These are phyloP conservation scores for Tolypocladium ovalisporum DNA, from an alignment of 2,329 filamentous ascomycete genomes.

Conservation along the genomic window DNA sequence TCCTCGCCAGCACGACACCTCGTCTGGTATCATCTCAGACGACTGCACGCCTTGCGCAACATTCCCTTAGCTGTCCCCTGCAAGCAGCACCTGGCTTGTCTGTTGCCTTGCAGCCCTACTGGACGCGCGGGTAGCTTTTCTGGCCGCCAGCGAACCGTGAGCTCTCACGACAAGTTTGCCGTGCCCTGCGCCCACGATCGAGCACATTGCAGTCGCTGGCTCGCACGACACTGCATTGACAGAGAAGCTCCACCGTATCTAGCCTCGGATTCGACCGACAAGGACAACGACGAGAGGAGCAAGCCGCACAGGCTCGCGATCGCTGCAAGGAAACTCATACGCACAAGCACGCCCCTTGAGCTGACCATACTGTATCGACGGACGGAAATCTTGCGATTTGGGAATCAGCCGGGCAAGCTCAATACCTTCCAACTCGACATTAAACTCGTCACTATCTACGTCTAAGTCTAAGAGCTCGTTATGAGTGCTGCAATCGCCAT, in stretches of 20 bases:
- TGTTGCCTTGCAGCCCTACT: not conserved
- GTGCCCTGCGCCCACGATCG: not conserved
- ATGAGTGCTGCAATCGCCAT: slow-evolving; percentile 61
- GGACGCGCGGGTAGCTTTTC: not conserved
- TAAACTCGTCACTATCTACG: not conserved
- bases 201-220: not conserved
- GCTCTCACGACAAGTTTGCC: not conserved
- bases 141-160: not conserved
- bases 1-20: not conserved
- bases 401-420: not conserved
- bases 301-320: not conserved
- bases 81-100: not conserved
- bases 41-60: not conserved
- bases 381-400: not conserved
- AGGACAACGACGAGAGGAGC: not conserved
- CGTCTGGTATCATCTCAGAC: not conserved
- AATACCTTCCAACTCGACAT: not conserved
- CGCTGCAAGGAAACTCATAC: not conserved
- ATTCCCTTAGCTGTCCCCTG: not conserved
- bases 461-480: slow-evolving; percentile 18
- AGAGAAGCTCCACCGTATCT: not conserved
- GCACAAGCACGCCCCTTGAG: not conserved
- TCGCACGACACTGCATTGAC: not conserved
- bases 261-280: not conserved
- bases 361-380: not conserved